Evolutionary conservation across 495 filamentous ascomycete genomes (phyloP).

Genomic region (Tetracladium setigerum): DNA sequence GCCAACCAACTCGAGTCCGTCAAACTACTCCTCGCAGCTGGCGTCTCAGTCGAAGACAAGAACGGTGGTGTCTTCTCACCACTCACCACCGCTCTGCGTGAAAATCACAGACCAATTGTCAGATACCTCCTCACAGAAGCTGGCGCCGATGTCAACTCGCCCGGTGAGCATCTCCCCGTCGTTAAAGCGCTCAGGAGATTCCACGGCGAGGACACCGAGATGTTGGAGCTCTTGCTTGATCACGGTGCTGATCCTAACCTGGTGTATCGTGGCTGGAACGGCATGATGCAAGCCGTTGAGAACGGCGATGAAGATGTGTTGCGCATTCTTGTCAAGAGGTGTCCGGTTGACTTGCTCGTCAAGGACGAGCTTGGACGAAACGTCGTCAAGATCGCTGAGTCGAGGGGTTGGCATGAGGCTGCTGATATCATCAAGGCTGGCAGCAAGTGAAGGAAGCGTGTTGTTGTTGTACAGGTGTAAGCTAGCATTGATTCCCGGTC

Average conservation of each 20-base stretch:
- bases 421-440: slow-evolving; percentile 18
- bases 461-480: no score
- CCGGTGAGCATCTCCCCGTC: slow-evolving; percentile 46
- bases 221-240: slow-evolving; percentile 38
- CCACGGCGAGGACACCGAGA: slow-evolving; percentile 38
- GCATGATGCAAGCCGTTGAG: slow-evolving; percentile 42
- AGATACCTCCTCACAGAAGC: slow-evolving; percentile 40
- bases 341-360: slow-evolving; percentile 33
- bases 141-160: slow-evolving; percentile 42
- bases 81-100: slow-evolving; percentile 46
- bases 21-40: slow-evolving; percentile 37
- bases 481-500: no score
- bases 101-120: slow-evolving; percentile 40
- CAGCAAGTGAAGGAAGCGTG: no score
- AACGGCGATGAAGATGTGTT: slow-evolving; percentile 35
- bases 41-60: slow-evolving; percentile 45
- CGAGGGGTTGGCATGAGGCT: slow-evolving; percentile 31
- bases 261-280: slow-evolving; percentile 47
- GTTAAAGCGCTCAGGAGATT: slow-evolving; percentile 45
- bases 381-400: slow-evolving; percentile 29
- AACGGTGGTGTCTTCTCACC: slow-evolving; percentile 50
- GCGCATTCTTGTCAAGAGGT: slow-evolving; percentile 35
- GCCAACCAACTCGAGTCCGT: slow-evolving; percentile 38
- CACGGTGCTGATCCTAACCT: slow-evolving; percentile 47
- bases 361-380: slow-evolving; percentile 32